phyloP scores from a whole-genome alignment of 1,284 basidiomycete genomes.

The Peniophora sp. region DNA sequence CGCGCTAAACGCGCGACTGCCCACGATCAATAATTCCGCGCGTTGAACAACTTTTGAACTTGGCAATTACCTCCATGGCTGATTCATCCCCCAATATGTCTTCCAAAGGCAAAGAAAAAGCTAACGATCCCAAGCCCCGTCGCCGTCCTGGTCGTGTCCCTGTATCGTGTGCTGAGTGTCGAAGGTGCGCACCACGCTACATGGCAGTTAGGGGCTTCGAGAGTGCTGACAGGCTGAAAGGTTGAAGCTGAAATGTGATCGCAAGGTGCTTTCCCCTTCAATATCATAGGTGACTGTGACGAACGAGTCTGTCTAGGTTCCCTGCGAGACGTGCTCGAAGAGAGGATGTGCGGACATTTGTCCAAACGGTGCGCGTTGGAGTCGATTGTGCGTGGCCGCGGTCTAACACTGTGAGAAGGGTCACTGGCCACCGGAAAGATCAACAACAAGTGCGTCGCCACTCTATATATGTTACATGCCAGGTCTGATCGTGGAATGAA shows the following conservation, averaged over 20 bases:
- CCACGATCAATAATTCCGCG: too few relatives aligned
- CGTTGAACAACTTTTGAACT: too few relatives aligned
- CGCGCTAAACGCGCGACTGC: too few relatives aligned
- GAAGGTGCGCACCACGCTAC: constrained; percentile 41
- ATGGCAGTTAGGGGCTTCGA: constrained; percentile 1
- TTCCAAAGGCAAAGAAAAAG: background rate
- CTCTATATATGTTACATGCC: too few relatives aligned
- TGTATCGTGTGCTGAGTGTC: constrained; percentile 67
- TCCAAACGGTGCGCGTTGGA: constrained; percentile 46
- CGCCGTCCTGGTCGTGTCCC: constrained; percentile 43
- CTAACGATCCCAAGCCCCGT: constrained; percentile 7
- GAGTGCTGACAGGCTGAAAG: constrained; percentile 21
- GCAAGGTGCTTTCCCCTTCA: constrained; percentile 34
- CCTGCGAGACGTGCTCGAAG: constrained; percentile 64
- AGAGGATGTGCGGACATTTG: constrained; percentile 65
- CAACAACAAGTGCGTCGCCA: constrained; percentile 20
- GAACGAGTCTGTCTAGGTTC: constrained; percentile 33
- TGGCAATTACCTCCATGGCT: background rate
- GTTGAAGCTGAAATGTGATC: constrained; percentile 66
- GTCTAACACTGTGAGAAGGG: constrained; percentile 24
- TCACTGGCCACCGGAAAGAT: constrained; percentile 48
- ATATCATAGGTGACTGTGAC: constrained; percentile 1
- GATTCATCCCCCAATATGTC: background rate
- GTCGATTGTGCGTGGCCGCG: background rate
- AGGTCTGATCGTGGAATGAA: background rate